Base-by-base conservation (phyloP, 345 rosid genomes). In the Citrus glauca region DNA sequence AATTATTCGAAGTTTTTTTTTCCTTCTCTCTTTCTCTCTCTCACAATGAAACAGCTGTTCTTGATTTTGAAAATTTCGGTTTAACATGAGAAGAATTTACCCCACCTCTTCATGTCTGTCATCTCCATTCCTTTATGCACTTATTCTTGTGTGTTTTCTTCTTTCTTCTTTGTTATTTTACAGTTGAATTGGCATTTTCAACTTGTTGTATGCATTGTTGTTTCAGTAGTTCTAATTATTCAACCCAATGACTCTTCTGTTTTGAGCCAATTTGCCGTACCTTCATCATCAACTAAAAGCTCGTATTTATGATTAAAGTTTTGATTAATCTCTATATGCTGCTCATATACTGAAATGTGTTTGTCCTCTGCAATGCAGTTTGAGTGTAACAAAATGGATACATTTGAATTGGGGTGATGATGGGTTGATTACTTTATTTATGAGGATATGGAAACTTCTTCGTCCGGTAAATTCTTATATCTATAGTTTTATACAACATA, bases 351-450 rank as follows among this genome's bases (percentile, higher is more conserved):
- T 83, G 53, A 57, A 77, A 24, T 64, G 78, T 60, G 30, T 66
- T 77, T 72, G 55, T 25, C 77, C 62, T 57, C 50, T 79, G 57
- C 69, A 19, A 53, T 86, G 86, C 88, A 95, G 98, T 86, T 85
- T 95, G 87, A 95, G 98, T 20, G 95, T 96, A 61, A 83, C 99
- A n/a, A 96, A 96, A 71, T 96, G 99, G 99, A 86, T 96, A 85
- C 99, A 96, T 75, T 83, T 96, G 84, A 96, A 96, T 76, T 94
- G 98, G 98, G 98, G 98, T 35, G 98, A 96, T 45, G 97, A 94
- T 72, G 98, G 98, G 57, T 77, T 96, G 81, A 88, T 94, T 77
- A 87, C 91, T 30, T 83, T 88, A 66, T 96, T 96, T 76, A 81
- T 91, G 9, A 92, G 86, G 83, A 86, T 92, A 71, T 92, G 97